Evolutionary conservation across 805 yeast genomes (phyloP).

Genomic region (Ogataea degrootiae): DNA sequence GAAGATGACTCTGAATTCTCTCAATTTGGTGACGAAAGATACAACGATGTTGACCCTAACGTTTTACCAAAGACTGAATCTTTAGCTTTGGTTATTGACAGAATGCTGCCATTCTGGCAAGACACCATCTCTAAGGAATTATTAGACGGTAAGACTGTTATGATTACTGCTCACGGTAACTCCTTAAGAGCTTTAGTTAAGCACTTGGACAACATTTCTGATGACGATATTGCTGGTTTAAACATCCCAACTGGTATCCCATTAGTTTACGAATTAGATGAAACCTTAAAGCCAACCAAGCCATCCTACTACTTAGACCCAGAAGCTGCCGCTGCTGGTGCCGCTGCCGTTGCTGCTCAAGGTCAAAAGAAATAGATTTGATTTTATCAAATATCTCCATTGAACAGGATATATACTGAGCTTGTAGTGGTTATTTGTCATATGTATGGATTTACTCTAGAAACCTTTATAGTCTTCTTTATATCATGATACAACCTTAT

Average conservation of each 20-base stretch:
- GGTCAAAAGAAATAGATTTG: slow-evolving; percentile 55
- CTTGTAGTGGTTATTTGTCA: no score
- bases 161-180: slow-evolving; percentile 97
- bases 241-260: slow-evolving; percentile 99
- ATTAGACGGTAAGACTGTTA: slow-evolving; percentile 81
- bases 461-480: no score
- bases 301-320: slow-evolving; percentile 97
- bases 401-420: no score
- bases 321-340: slow-evolving; percentile 99
- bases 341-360: slow-evolving; percentile 98
- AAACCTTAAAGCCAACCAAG: slow-evolving; percentile 80
- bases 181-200: slow-evolving; percentile 94
- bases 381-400: no score
- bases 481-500: no score
- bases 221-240: slow-evolving; percentile 85
- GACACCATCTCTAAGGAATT: slow-evolving; percentile 83
- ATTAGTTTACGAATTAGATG: slow-evolving; percentile 92
- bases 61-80: slow-evolving; percentile 94
- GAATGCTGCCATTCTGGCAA: slow-evolving; percentile 96
- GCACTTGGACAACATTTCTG: slow-evolving; percentile 91
- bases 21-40: slow-evolving; percentile 82
- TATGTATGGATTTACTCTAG: no score
- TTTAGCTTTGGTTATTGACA: slow-evolving; percentile 88
- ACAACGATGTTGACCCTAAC: slow-evolving; percentile 75
- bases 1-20: slow-evolving; percentile 75